Evolutionary conservation across 148 eudicot species (phyloP).

Genomic region (Drosera capensis): DNA sequence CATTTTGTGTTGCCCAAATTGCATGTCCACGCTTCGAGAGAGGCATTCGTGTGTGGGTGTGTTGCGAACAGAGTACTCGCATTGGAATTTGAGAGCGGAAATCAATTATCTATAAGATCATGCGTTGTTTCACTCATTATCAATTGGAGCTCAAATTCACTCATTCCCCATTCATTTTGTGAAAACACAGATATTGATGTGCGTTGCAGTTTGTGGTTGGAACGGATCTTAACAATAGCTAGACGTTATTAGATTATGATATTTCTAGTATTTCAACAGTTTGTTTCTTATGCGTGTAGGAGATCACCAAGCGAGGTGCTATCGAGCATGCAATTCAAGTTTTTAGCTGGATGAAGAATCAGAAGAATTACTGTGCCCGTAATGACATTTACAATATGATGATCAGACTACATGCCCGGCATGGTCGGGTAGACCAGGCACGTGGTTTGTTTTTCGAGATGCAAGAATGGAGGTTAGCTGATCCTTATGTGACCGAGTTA

Average conservation of each 20-base stretch:
- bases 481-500: neutral
- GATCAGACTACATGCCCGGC: conserved; percentile 82
- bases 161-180: too few relatives aligned
- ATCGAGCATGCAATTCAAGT: conserved; percentile 69
- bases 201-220: too few relatives aligned
- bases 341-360: conserved; percentile 88
- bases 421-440: conserved; percentile 74
- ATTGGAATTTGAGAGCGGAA: too few relatives aligned
- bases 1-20: too few relatives aligned
- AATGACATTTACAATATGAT: conserved; percentile 90
- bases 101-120: too few relatives aligned
- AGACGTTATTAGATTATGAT: neutral
- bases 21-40: too few relatives aligned
- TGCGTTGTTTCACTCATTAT: too few relatives aligned
- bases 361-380: conserved; percentile 72
- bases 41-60: too few relatives aligned
- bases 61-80: too few relatives aligned
- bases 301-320: conserved; percentile 64
- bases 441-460: conserved; percentile 98
- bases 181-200: too few relatives aligned
- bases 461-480: conserved; percentile 82
- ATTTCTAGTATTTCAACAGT: neutral
- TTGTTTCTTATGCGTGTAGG: conserved; percentile 26
- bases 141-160: too few relatives aligned
- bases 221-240: too few relatives aligned